These are phyloP conservation scores for Aureobasidium zeae DNA, from an alignment of 2,329 filamentous ascomycete species.

Conservation along the genomic window DNA sequence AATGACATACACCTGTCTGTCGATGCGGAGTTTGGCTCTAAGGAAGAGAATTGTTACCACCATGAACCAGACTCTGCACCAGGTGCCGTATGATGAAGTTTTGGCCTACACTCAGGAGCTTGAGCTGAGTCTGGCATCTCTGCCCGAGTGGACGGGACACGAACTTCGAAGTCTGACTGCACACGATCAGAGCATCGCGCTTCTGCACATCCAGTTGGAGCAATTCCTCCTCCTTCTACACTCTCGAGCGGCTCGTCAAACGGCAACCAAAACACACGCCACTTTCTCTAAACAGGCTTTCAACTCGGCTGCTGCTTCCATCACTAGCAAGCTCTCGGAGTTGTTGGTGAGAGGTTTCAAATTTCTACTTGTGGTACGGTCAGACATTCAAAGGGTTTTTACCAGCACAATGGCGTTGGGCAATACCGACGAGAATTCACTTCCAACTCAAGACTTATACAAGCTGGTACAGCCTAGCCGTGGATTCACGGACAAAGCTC, in stretches of 20 bases:
- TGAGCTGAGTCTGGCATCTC: constrained; percentile 22
- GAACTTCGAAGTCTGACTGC: not conserved
- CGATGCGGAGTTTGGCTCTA: constrained; percentile 22
- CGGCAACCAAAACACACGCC: constrained; percentile 21
- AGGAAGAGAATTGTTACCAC: constrained; percentile 23
- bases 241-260: constrained; percentile 24
- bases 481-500: constrained; percentile 4
- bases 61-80: constrained; percentile 27
- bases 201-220: constrained; percentile 25
- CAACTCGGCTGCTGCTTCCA: constrained; percentile 5
- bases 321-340: constrained; percentile 4
- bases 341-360: not conserved
- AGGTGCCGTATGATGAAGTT: constrained; percentile 25
- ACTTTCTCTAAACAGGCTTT: constrained; percentile 21
- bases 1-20: constrained; percentile 22
- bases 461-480: constrained; percentile 1
- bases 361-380: constrained; percentile 1
- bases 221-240: constrained; percentile 27
- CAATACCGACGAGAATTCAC: not conserved
- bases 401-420: not conserved
- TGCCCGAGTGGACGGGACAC: constrained; percentile 22
- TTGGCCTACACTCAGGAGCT: constrained; percentile 28
- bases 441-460: not conserved
- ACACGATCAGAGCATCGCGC: constrained; percentile 18
- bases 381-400: constrained; percentile 2